Conservation (phyloP, 495 filamentous ascomycete species). For the Lentithecium fluviatile region DNA sequence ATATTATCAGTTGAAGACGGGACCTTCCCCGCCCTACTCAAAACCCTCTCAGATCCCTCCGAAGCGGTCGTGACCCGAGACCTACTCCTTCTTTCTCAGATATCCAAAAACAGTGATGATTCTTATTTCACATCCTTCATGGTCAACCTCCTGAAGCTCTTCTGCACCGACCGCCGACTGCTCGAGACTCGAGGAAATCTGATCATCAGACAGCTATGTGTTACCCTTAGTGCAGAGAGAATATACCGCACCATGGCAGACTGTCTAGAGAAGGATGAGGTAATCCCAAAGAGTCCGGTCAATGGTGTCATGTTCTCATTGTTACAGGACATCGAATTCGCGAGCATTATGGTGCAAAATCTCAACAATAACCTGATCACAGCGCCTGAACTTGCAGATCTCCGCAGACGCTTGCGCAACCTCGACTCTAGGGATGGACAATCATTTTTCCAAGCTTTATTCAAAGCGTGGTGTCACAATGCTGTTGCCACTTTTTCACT, state of each 20-base stretch:
- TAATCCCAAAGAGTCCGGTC: slow-evolving; percentile 21
- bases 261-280: slow-evolving; percentile 94
- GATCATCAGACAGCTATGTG: slow-evolving; percentile 92
- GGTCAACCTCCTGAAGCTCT: slow-evolving; percentile 93
- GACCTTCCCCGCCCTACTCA: slow-evolving; percentile 92
- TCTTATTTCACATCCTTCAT: slow-evolving; percentile 97
- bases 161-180: slow-evolving; percentile 86
- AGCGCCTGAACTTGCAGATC: slow-evolving; percentile 86
- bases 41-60: slow-evolving; percentile 92
- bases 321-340: slow-evolving; percentile 84
- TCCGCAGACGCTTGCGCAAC: slow-evolving; percentile 86
- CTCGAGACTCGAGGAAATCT: slow-evolving; percentile 92
- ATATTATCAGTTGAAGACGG: slow-evolving; percentile 90
- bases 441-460: slow-evolving; percentile 89
- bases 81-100: slow-evolving; percentile 90
- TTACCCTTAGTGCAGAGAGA: slow-evolving; percentile 86
- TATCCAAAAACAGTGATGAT: slow-evolving; percentile 93
- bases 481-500: slow-evolving; percentile 96
- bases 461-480: slow-evolving; percentile 98
- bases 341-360: slow-evolving; percentile 99
- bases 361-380: slow-evolving; percentile 99
- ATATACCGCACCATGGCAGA: slow-evolving; percentile 97
- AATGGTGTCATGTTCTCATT: slow-evolving; percentile 6
- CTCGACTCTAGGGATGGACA: slow-evolving; percentile 91
- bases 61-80: slow-evolving; percentile 96